A percentile compares a stretch with the other conserved stretches of the same genome.
phyloP scores from a whole-genome alignment of 1,284 basidiomycete species.

The Boletus semigastroideus region DNA sequence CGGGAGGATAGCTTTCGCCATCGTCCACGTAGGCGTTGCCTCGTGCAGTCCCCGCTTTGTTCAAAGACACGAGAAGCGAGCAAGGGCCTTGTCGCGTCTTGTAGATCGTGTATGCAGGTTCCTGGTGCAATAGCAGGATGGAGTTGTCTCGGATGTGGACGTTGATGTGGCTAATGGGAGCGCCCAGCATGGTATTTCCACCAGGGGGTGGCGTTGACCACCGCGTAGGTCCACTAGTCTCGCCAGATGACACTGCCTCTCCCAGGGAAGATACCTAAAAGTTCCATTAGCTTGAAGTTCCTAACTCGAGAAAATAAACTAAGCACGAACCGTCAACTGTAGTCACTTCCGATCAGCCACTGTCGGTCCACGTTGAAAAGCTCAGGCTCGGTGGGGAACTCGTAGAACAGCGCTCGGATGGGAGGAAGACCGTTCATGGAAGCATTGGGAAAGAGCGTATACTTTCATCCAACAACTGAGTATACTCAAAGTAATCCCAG shows the following conservation, averaged over 20 bases:
- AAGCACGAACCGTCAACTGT: constrained; percentile 40
- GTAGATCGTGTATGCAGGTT: constrained; percentile 49
- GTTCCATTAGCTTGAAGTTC: not conserved
- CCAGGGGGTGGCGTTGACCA: constrained; percentile 39
- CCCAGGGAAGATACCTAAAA: constrained; percentile 59
- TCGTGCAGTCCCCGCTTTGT: constrained; percentile 40
- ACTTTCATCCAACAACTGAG: constrained; percentile 43
- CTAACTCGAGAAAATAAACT: not conserved
- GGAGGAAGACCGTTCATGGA: constrained; percentile 64
- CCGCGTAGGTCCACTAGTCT: constrained; percentile 73
- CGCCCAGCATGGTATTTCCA: constrained; percentile 41
- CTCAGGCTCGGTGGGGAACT: constrained; percentile 70
- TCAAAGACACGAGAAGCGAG: constrained; percentile 47
- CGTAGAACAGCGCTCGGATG: constrained; percentile 72
- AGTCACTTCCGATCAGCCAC: constrained; percentile 65
- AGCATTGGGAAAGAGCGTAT: constrained; percentile 73
- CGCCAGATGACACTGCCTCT: constrained; percentile 63
- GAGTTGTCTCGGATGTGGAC: constrained; percentile 57
- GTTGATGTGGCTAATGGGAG: constrained; percentile 66
- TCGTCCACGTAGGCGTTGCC: constrained; percentile 58
- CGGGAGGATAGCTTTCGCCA: constrained; percentile 51
- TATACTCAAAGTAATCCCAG: no score
- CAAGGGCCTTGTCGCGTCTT: constrained; percentile 49
- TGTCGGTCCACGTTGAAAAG: constrained; percentile 65
- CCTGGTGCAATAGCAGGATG: constrained; percentile 46